Evolutionary conservation across 2,329 filamentous ascomycete species (phyloP).

Genomic region (Neocatenulostroma microsporum): DNA sequence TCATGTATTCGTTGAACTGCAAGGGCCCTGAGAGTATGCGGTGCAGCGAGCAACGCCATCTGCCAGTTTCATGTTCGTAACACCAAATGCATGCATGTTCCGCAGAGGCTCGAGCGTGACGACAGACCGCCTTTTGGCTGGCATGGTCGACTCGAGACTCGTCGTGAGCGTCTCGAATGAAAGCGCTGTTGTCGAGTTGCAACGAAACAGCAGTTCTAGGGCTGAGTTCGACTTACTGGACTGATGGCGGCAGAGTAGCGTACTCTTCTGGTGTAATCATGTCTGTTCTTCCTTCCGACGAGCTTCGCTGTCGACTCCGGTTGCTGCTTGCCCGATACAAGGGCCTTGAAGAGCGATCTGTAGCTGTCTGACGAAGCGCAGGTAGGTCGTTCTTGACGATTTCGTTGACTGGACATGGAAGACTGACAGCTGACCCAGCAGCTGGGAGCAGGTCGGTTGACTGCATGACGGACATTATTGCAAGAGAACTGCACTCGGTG

Average conservation of each 20-base stretch:
- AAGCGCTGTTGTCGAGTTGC: slow-evolving; percentile 15
- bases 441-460: not conserved
- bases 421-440: slow-evolving; percentile 1
- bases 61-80: slow-evolving; percentile 4
- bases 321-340: not conserved
- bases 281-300: slow-evolving; percentile 8
- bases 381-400: not conserved
- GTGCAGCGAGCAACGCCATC: slow-evolving; percentile 1
- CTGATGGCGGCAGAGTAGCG: slow-evolving; percentile 34
- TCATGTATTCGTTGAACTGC: not conserved
- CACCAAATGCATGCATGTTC: slow-evolving; percentile 6
- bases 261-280: slow-evolving; percentile 33
- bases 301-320: slow-evolving; percentile 6
- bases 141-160: no score
- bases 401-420: not conserved
- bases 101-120: slow-evolving; percentile 6
- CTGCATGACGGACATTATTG: slow-evolving; percentile 7
- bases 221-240: slow-evolving; percentile 37
- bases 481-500: not conserved
- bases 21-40: not conserved
- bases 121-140: slow-evolving; percentile 2
- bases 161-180: no score
- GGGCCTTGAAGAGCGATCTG: not conserved
- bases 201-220: slow-evolving; percentile 6
- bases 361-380: slow-evolving; percentile 5